Evolutionary conservation across 139 green algal genomes (phyloP).

Genomic region (Ettlia oleoabundans): DNA sequence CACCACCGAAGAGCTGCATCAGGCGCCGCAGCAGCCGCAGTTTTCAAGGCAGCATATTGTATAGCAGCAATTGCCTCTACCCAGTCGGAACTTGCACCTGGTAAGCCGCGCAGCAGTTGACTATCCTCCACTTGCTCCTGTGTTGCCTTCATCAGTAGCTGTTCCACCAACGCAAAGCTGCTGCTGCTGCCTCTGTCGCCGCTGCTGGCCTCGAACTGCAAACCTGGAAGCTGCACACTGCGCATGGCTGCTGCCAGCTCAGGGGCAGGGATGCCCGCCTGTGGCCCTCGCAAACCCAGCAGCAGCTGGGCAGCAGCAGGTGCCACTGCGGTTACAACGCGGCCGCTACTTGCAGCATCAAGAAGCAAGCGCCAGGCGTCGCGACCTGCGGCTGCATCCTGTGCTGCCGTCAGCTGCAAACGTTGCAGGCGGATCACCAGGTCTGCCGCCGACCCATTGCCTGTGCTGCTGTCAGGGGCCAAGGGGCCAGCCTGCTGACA

Average conservation of each 20-base stretch:
- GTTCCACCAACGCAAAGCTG: background rate
- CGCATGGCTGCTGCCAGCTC: background rate
- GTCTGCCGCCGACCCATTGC: background rate
- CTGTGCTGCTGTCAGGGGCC: background rate
- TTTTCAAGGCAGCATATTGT: slow-evolving; percentile 32
- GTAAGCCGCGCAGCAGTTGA: background rate
- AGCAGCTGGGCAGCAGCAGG: slow-evolving; percentile 27
- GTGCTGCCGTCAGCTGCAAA: background rate
- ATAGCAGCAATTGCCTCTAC: background rate
- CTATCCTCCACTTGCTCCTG: background rate
- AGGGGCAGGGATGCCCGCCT: background rate
- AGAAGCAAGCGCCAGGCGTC: slow-evolving; percentile 30
- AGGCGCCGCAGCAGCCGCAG: background rate
- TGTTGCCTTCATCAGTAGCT: slow-evolving; percentile 19
- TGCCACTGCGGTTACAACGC: background rate
- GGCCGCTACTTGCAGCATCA: background rate
- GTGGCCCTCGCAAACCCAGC: background rate
- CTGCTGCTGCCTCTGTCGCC: background rate
- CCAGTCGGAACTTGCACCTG: no score
- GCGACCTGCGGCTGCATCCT: background rate
- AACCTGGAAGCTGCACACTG: no score
- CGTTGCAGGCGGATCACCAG: background rate
- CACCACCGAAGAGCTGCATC: slow-evolving; percentile 6
- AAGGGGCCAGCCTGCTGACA: background rate
- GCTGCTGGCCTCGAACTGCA: background rate